phyloP scores from a whole-genome alignment of 257 asterid species.

The Plantago major region DNA sequence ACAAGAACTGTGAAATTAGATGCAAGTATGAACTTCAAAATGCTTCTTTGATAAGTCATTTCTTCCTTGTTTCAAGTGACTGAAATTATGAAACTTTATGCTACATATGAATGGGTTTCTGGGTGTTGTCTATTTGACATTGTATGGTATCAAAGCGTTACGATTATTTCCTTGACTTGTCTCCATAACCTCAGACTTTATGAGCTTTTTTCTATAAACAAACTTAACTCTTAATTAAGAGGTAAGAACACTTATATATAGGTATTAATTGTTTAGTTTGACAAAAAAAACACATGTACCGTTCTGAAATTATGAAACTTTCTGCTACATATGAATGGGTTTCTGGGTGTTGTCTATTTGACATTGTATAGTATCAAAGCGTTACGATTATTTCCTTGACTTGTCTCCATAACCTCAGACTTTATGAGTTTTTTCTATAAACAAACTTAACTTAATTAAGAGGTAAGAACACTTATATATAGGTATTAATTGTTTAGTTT shows the following conservation, averaged over 20 bases:
- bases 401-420: slow-evolving; percentile 19
- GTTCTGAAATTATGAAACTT: too few species aligned
- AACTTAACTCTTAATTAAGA: too few species aligned
- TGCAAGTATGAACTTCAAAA: slow-evolving; percentile 9
- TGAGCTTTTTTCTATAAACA: slow-evolving; percentile 21
- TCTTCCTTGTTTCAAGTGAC: too few species aligned
- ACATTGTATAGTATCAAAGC: slow-evolving; percentile 4
- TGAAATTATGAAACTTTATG: too few species aligned
- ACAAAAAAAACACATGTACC: too few species aligned
- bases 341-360: slow-evolving; percentile 3
- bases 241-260: too few species aligned
- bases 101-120: neutral
- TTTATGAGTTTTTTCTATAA: slow-evolving; percentile 22
- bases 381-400: neutral
- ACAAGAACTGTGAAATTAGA: slow-evolving; percentile 14
- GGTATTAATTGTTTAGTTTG: too few species aligned
- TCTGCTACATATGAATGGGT: neutral
- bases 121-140: slow-evolving; percentile 9
- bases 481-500: too few species aligned
- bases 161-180: slow-evolving; percentile 20
- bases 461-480: too few species aligned
- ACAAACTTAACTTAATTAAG: too few species aligned
- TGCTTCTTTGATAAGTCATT: slow-evolving; percentile 31
- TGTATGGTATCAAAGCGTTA: slow-evolving; percentile 22
- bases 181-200: slow-evolving; percentile 19